Evolutionary conservation across 2,329 filamentous ascomycete genomes (phyloP).

Genomic region (Trichoderma sp.): DNA sequence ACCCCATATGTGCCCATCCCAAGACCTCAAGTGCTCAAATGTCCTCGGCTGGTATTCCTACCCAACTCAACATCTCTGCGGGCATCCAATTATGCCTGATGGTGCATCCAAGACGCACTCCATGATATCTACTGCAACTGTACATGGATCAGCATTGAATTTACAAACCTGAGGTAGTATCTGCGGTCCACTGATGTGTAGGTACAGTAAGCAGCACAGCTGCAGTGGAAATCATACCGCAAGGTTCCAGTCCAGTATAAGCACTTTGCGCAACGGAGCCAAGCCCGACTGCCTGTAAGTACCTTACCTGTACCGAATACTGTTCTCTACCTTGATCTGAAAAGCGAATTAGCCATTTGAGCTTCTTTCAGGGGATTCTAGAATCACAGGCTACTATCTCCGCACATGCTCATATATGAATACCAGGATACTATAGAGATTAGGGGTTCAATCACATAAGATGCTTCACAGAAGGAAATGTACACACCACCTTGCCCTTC

Average conservation of each 20-base stretch:
- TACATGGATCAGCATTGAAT: not conserved
- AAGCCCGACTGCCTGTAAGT: not conserved
- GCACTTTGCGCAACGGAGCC: not conserved
- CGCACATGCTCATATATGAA: no score
- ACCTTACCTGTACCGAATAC: not conserved
- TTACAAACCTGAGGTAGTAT: not conserved
- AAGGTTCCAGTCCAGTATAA: not conserved
- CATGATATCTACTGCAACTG: not conserved
- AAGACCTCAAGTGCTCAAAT: no score
- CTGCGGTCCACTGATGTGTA: not conserved
- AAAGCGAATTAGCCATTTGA: not conserved
- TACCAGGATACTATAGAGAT: not conserved
- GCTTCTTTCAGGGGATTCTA: not conserved
- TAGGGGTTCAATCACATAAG: not conserved
- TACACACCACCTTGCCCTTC: not conserved
- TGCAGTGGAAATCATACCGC: not conserved
- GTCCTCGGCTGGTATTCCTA: no score
- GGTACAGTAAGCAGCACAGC: not conserved
- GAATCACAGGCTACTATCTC: not conserved
- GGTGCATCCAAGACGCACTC: not conserved
- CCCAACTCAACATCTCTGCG: not conserved
- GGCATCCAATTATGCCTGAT: not conserved
- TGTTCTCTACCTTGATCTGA: not conserved
- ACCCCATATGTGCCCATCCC: not conserved
- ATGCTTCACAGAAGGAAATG: not conserved